Evolutionary conservation across 179 eudicot species (phyloP).

Genomic region (Camellia oleifera): DNA sequence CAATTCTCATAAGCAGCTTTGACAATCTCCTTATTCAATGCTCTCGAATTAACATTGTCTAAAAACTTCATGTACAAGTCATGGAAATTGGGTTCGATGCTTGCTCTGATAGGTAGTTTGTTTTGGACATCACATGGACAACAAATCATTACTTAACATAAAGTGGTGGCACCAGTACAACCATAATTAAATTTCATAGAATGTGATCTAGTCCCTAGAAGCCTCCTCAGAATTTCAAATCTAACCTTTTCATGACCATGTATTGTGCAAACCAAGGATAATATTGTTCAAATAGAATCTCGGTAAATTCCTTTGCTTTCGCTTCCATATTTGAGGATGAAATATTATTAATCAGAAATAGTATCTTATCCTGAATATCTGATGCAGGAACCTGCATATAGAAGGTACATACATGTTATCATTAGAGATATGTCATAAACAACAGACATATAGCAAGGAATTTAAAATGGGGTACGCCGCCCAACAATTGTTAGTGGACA

Average conservation of each 20-base stretch:
- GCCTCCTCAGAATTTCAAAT: neutral
- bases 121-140: conserved; percentile 7
- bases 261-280: conserved; percentile 93
- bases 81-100: conserved; percentile 86
- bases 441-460: neutral
- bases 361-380: conserved; percentile 75
- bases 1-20: conserved; percentile 79
- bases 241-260: conserved; percentile 89
- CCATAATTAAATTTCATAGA: neutral
- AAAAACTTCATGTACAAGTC: conserved; percentile 81
- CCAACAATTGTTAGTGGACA: neutral
- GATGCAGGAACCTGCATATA: conserved; percentile 60
- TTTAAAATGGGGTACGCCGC: neutral
- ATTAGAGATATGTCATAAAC: neutral
- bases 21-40: conserved; percentile 58
- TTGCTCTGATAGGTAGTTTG: conserved; percentile 51
- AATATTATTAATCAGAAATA: conserved; percentile 69
- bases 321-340: conserved; percentile 64
- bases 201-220: neutral
- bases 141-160: neutral
- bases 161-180: neutral
- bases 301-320: conserved; percentile 73
- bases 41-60: conserved; percentile 62
- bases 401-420: neutral
- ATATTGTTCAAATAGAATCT: conserved; percentile 56